These are phyloP conservation scores for Candida endomychidarum DNA, from an alignment of 805 yeast species.

Conservation along the genomic window DNA sequence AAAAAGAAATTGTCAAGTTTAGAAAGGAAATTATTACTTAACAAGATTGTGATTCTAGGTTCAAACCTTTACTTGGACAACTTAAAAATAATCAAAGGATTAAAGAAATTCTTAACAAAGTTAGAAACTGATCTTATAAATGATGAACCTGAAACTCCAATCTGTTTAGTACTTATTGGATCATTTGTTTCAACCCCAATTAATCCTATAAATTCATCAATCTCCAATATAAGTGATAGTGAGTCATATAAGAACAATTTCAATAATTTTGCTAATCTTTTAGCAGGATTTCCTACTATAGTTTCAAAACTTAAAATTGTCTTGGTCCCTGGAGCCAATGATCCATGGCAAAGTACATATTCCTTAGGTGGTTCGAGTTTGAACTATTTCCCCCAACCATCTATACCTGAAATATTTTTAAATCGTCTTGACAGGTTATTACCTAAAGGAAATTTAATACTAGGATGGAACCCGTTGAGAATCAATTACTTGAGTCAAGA, in stretches of 20 bases:
- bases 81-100: constrained; percentile 54
- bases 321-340: constrained; percentile 86
- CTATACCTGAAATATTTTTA: constrained; percentile 72
- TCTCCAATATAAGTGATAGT: constrained; percentile 48
- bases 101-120: constrained; percentile 58
- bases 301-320: constrained; percentile 56
- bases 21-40: constrained; percentile 53
- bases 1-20: constrained; percentile 52
- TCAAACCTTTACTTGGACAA: constrained; percentile 70
- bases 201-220: constrained; percentile 51
- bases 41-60: constrained; percentile 70
- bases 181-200: constrained; percentile 73
- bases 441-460: constrained; percentile 31
- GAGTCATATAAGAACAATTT: constrained; percentile 65
- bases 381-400: constrained; percentile 56
- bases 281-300: constrained; percentile 59
- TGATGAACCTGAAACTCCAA: constrained; percentile 46
- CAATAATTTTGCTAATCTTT: constrained; percentile 67
- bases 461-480: constrained; percentile 74
- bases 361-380: constrained; percentile 52
- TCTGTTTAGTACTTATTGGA: constrained; percentile 77
- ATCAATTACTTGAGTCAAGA: constrained; percentile 83
- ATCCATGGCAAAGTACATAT: constrained; percentile 84
- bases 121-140: constrained; percentile 36
- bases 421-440: constrained; percentile 55